Percentiles rank a stretch among this genome's conserved stretches.
Conservation (phyloP, 805 yeast species). For the Schwanniomyces pseudopolymorphus region DNA sequence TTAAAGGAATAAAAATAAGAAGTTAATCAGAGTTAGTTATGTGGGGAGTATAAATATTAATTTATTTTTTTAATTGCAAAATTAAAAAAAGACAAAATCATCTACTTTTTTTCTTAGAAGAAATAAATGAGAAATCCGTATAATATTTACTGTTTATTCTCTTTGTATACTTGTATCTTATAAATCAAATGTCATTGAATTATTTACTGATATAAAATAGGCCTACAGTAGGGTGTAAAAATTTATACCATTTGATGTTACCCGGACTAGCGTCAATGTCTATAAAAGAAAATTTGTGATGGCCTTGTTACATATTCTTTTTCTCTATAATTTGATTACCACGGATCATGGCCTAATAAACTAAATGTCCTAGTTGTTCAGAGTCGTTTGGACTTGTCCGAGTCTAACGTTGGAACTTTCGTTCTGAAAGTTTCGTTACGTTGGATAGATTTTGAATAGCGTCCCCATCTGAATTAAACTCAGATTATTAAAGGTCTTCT, state of each 20-base stretch:
- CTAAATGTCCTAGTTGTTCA: slow-evolving; percentile 16
- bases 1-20: slow-evolving; percentile 8
- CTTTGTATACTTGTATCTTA: slow-evolving; percentile 17
- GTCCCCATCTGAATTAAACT: slow-evolving; percentile 12
- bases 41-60: slow-evolving; percentile 14
- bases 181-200: slow-evolving; percentile 14
- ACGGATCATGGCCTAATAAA: slow-evolving; percentile 29
- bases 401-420: slow-evolving; percentile 13
- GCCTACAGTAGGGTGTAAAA: background rate
- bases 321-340: slow-evolving; percentile 29
- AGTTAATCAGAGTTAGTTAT: slow-evolving; percentile 3
- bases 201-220: background rate
- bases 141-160: slow-evolving; percentile 2
- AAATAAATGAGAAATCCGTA: slow-evolving; percentile 16
- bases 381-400: slow-evolving; percentile 1
- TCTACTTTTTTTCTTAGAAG: slow-evolving; percentile 6
- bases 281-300: background rate
- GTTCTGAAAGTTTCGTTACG: slow-evolving; percentile 16
- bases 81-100: slow-evolving; percentile 3
- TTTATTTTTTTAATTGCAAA: slow-evolving; percentile 3
- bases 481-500: slow-evolving; percentile 17
- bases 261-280: background rate
- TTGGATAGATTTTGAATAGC: slow-evolving; percentile 5
- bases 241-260: background rate
- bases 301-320: background rate